Conservation (phyloP, 2,329 filamentous ascomycete genomes). For the Phaeosphaeria sp. region DNA sequence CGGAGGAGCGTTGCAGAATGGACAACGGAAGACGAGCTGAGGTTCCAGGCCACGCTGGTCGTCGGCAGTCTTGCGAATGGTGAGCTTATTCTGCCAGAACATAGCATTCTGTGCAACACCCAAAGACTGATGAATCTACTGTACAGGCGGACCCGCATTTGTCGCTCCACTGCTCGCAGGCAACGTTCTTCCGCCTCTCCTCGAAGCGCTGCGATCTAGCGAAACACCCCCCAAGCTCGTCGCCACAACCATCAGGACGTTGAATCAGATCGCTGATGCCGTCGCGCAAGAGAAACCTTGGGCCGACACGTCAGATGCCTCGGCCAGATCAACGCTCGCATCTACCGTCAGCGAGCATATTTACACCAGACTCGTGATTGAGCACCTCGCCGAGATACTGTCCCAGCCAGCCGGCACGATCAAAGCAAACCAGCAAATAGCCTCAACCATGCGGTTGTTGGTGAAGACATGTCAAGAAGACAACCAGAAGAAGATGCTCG, state of each 20-base stretch:
- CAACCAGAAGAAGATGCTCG: slow-evolving; percentile 72
- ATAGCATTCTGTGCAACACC: not conserved
- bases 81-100: slow-evolving; percentile 48
- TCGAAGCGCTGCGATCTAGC: slow-evolving; percentile 71
- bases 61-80: slow-evolving; percentile 84
- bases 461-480: slow-evolving; percentile 73
- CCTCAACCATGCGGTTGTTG: slow-evolving; percentile 64
- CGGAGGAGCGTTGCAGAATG: slow-evolving; percentile 41
- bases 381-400: slow-evolving; percentile 70
- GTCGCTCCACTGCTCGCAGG: slow-evolving; percentile 75
- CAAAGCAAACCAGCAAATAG: slow-evolving; percentile 67
- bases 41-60: slow-evolving; percentile 83
- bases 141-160: slow-evolving; percentile 77
- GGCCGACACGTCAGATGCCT: slow-evolving; percentile 56
- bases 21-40: slow-evolving; percentile 70
- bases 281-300: slow-evolving; percentile 62
- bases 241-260: slow-evolving; percentile 73
- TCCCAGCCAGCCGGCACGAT: slow-evolving; percentile 61
- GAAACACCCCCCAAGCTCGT: slow-evolving; percentile 71
- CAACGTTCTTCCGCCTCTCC: slow-evolving; percentile 70
- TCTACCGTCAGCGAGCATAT: slow-evolving; percentile 52
- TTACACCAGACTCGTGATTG: slow-evolving; percentile 68
- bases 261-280: slow-evolving; percentile 75
- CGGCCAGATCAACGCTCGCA: slow-evolving; percentile 63
- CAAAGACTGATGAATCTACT: slow-evolving; percentile 22